Percentiles rank a stretch among this genome's conserved stretches.
phyloP scores from a whole-genome alignment of 2,329 filamentous ascomycete species.

The Fusarium floridanum region DNA sequence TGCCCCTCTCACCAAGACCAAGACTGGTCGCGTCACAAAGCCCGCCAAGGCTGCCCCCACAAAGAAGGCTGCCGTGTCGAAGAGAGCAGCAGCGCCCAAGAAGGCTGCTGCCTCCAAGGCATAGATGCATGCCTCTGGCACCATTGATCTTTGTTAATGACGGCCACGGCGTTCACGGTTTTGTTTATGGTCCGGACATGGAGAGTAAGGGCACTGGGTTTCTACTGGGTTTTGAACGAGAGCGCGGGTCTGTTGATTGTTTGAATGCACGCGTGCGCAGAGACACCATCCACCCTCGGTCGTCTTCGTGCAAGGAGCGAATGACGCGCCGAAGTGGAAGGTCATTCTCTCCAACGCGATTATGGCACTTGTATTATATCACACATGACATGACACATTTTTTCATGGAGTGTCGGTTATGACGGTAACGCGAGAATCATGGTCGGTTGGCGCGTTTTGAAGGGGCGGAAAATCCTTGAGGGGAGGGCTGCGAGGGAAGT shows the following conservation, averaged over 20 bases:
- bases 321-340: conserved; percentile 33
- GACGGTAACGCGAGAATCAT: conserved; percentile 31
- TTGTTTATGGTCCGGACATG: conserved; percentile 44
- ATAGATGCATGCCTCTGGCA: conserved; percentile 42
- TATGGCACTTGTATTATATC: conserved; percentile 45
- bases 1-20: conserved; percentile 82
- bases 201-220: conserved; percentile 46
- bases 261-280: conserved; percentile 42
- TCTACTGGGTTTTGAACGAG: conserved; percentile 43
- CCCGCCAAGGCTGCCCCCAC: conserved; percentile 58
- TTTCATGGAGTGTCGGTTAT: conserved; percentile 32
- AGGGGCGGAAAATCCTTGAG: conserved; percentile 24
- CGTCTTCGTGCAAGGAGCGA: conserved; percentile 37
- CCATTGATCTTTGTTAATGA: conserved; percentile 53
- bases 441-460: conserved; percentile 33
- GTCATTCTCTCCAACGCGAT: conserved; percentile 35
- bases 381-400: conserved; percentile 36
- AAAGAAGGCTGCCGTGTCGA: conserved; percentile 55
- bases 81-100: conserved; percentile 55
- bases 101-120: conserved; percentile 61
- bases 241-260: conserved; percentile 42
- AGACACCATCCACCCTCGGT: conserved; percentile 32
- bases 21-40: conserved; percentile 88
- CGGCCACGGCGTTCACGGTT: conserved; percentile 54
- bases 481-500: conserved; percentile 26